Base-by-base conservation (phyloP, 805 yeast genomes). In the Cyberlindnera samutprakarnensis region DNA sequence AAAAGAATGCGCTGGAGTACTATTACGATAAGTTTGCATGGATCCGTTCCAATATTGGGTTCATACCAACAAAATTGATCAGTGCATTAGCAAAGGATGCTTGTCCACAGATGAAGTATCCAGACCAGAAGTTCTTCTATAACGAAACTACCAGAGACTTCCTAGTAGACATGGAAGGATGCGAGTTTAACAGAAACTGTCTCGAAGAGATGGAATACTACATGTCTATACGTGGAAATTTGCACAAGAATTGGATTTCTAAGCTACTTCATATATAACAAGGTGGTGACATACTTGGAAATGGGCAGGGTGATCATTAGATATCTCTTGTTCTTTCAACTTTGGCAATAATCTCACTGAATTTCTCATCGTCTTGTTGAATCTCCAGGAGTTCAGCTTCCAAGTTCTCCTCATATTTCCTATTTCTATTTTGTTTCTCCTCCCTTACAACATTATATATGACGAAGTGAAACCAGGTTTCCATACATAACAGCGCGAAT, bases 401-500 rank as follows among this genome's bases (percentile, higher is more conserved):
- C 23, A 48, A 23, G 19, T 46, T 27, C 35, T 56, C 51, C 43
- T 72, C 70, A 32, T 66, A 58, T 37, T 70, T 62, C 36, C 62
- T 61, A 37, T 65, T 63, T 46, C 67, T 72, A 46, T 80, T 46
- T 13, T 32, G 37, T 27, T 42, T 45, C 36, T 51, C 90, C 38
- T 80, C 87, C 46, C 75, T 69, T 37, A 81, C 58, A 26, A 78
- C 66, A 47, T 68, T 71, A 53, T 66, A 79, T 21, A 78, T 64
- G 41, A 80, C 57, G 36, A 78, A 73, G 45, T 77, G 74, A 46
- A 75, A 61, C 86, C 88, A 81, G 20, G 79, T 66, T 52, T 81
- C 92, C 40, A 71, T 46, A 39, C 80, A 78, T 5, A 39, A 17
- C 47, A 68, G 78, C 5, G 68, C 58, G 41, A 81, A 78, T 4